Base-by-base conservation (phyloP, 805 yeast species). In the Wickerhamiella galacta region DNA sequence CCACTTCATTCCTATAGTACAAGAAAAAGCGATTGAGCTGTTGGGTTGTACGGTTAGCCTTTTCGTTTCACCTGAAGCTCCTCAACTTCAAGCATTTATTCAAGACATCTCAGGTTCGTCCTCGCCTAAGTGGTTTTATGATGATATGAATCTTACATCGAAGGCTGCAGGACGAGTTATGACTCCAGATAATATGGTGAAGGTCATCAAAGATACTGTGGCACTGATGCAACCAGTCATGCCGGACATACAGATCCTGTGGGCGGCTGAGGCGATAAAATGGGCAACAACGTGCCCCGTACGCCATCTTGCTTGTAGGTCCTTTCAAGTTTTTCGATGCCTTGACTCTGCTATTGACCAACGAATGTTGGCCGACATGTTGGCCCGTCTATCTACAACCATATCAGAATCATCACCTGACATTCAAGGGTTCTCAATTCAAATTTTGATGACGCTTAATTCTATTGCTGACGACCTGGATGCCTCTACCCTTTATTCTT, bases 231-330 rank as follows among this genome's bases (percentile, higher is more conserved):
- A 58, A 16, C 23, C 16, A 9, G 17, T 16, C 2, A 12, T 21
- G 9, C 27, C 20, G n/a, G 32, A 36, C 6, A 20, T 34, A 11
- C 27, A 34, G 20, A 39, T 37, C 8, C 26, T 75, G 32, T 90
- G 98, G 98, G 75, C 93, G 32, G 60, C 75, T 21, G 71, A 69
- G 3, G 76, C 96, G 0, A 60, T 92, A 22, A 64, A 67, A 19
- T 90, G 98, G 98, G 95, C 98, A 0, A 90, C 98, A 0, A 75
- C 94, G 1, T 90, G 96, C 58, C 92, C 95, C 2, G 96, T 87
- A 2, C 66, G 95, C 47, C 99, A 92, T 51, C 70, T 90, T 43
- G 98, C 99, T 0, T 90, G 98, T 43, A 67, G 98, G 17, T 85
- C 96, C 0, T 87, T 92, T 55, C 98, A 90, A 51, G 66, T 85